Evolutionary conservation across 2,329 filamentous ascomycete species (phyloP).

Genomic region (Triangularia verruculosa): DNA sequence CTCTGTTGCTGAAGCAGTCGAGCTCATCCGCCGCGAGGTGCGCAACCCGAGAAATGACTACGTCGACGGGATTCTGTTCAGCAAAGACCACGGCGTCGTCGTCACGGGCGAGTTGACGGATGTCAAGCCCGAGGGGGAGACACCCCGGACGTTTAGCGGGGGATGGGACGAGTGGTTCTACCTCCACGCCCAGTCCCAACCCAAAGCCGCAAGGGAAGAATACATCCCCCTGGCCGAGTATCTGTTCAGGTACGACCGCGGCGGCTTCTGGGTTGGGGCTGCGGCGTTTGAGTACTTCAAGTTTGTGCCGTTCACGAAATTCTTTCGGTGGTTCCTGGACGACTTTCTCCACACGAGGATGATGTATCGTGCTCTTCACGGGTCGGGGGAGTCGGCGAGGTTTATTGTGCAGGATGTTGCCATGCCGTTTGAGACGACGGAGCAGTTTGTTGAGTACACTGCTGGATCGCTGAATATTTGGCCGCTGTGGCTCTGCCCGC

Average conservation of each 20-base stretch:
- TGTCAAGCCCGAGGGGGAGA: conserved; percentile 39
- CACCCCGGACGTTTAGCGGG: conserved; percentile 53
- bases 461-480: conserved; percentile 51
- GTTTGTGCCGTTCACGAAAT: conserved; percentile 60
- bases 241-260: conserved; percentile 73
- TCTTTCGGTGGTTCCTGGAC: conserved; percentile 67
- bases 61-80: conserved; percentile 70
- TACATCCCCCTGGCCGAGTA: conserved; percentile 69
- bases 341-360: conserved; percentile 72
- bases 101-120: conserved; percentile 63
- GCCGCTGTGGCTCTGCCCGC: conserved; percentile 59
- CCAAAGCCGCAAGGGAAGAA: conserved; percentile 39
- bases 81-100: conserved; percentile 60
- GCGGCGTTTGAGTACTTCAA: conserved; percentile 65
- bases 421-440: conserved; percentile 51
- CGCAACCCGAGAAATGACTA: conserved; percentile 56
- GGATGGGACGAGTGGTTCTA: conserved; percentile 74
- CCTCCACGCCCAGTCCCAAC: conserved; percentile 55
- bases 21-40: conserved; percentile 48
- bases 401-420: conserved; percentile 69
- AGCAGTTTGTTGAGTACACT: conserved; percentile 55
- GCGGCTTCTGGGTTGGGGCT: conserved; percentile 69
- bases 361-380: conserved; percentile 70
- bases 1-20: conserved; percentile 47
- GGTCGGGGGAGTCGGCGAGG: conserved; percentile 60